phyloP scores from a whole-genome alignment of 495 filamentous ascomycete genomes.

The Aspergillus indologenus region DNA sequence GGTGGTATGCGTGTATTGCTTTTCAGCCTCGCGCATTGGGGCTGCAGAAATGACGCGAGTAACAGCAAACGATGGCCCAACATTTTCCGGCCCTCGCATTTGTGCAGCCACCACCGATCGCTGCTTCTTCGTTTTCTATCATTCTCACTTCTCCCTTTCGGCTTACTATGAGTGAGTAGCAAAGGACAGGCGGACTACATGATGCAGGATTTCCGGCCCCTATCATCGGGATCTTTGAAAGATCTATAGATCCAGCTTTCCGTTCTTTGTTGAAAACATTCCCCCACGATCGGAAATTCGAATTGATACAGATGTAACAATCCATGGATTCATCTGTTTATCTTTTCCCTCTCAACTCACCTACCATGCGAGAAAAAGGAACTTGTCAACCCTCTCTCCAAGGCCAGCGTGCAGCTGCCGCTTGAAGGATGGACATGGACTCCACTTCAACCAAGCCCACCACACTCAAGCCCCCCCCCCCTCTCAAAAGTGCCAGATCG shows the following conservation, averaged over 20 bases:
- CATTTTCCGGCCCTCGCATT: background rate
- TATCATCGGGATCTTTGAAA: conserved; percentile 3
- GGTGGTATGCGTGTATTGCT: conserved; percentile 3
- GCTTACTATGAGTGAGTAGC: background rate
- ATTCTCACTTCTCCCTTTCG: background rate
- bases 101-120: background rate
- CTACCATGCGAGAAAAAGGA: background rate
- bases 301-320: background rate
- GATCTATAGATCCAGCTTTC: background rate
- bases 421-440: background rate
- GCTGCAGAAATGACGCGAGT: conserved; percentile 14
- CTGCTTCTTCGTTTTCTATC: background rate
- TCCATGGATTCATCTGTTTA: background rate
- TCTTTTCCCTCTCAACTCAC: background rate
- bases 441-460: conserved; percentile 13
- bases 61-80: background rate
- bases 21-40: conserved; percentile 20
- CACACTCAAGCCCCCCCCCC: background rate
- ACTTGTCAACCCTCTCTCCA: background rate
- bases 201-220: background rate
- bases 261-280: background rate
- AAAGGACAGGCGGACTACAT: background rate
- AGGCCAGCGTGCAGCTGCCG: conserved; percentile 5
- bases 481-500: conserved; percentile 22
- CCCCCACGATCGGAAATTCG: background rate